Evolutionary conservation across 805 yeast genomes (phyloP).

Genomic region (Kuraishia ogatae): DNA sequence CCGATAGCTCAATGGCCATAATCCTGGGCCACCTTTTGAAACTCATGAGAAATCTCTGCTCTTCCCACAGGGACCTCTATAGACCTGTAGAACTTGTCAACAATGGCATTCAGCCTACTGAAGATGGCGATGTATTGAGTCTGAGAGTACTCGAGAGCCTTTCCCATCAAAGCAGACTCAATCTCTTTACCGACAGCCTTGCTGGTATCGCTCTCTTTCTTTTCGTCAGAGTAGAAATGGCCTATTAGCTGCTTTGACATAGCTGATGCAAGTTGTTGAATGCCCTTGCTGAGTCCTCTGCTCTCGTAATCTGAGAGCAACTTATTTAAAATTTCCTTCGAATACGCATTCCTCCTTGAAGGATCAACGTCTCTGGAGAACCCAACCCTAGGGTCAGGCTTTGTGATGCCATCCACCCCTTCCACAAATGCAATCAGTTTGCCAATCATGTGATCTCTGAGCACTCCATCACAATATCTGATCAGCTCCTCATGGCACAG

Average conservation of each 20-base stretch:
- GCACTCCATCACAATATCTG: constrained; percentile 36
- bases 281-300: constrained; percentile 46
- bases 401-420: constrained; percentile 47
- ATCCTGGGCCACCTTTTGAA: background rate
- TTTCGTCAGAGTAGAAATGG: constrained; percentile 11
- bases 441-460: constrained; percentile 48
- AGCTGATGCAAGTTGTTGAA: constrained; percentile 44
- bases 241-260: constrained; percentile 42
- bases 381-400: constrained; percentile 21
- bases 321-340: constrained; percentile 47
- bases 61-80: constrained; percentile 20
- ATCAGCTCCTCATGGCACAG: constrained; percentile 22
- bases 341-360: constrained; percentile 55
- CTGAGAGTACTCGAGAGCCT: constrained; percentile 65
- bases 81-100: constrained; percentile 43
- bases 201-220: constrained; percentile 19
- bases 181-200: constrained; percentile 23
- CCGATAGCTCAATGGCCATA: background rate
- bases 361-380: constrained; percentile 28
- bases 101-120: constrained; percentile 42
- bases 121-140: constrained; percentile 51
- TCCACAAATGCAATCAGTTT: constrained; percentile 57
- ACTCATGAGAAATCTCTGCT: constrained; percentile 17
- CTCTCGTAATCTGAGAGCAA: constrained; percentile 49
- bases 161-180: constrained; percentile 47